Evolutionary conservation across 345 rosid species (phyloP), one percentile per base, ranked within the genome.

Genomic region (Rhodamnia rubescens): DNA sequence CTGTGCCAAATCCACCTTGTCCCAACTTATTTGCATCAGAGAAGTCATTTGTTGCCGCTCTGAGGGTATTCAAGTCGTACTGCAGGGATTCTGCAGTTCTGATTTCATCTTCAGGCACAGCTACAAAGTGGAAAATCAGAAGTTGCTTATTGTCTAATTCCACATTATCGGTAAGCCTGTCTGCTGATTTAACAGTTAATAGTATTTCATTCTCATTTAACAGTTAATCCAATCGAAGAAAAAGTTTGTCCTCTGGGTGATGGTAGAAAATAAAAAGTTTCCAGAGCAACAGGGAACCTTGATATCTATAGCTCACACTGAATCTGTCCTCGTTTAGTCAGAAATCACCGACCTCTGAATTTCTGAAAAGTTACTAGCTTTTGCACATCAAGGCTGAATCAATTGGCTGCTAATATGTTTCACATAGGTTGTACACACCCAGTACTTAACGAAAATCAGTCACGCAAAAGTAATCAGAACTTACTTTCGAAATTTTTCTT

Each of bases 31-130:
- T 84, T 9, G 15, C 58, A 6, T 78, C 81, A 5, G 90, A 87
- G 82, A 90, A 90, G 18, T 86, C 74, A 8, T 84, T 16, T 26
- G 92, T 88, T 40, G 92, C 92, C 18, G 21, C 61, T 84, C 52
- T 74, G 44, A 90, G 84, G 13, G 85, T 86, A 3, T 32, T 55
- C 9, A 88, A 83, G 86, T 87, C 85, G 15, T 16, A 84, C 74
- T 61, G 74, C 42, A 61, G 5, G 11, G 74, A 61, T 29, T 61
- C 74, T 61, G 74, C 74, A 29, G 36, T 61, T 29, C 42, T 15
- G 74, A 61, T 61, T 61, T 61, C 74, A 15, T 61, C 74, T 61
- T 29, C 10, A 29, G 40, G 74, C 29, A 61, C 40, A 1, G 21
- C 74, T 61, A 61, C 75, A 32, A 64, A 16, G 75, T 53, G 1